Conservation (phyloP, 1,284 basidiomycete genomes). For the Limonomyces culmigenus region DNA sequence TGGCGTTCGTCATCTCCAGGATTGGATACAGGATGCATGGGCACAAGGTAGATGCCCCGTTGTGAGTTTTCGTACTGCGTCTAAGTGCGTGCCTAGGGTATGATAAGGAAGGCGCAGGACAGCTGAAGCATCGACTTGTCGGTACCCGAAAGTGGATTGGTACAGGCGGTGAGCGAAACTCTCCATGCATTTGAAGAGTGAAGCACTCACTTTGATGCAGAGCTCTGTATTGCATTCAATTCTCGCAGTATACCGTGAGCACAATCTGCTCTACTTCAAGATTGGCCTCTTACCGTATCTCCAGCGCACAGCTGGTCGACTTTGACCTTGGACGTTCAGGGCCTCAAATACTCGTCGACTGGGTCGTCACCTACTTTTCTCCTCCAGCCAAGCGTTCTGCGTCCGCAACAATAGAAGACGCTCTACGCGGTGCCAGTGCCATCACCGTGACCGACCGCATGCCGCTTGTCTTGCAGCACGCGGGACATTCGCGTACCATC, state of each 20-base stretch:
- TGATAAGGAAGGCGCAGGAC: slow-evolving; percentile 46
- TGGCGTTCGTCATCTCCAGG: slow-evolving; percentile 56
- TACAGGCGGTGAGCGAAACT: slow-evolving; percentile 35
- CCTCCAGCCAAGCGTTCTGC: slow-evolving; percentile 9
- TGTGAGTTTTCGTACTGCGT: neutral
- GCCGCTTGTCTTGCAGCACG: slow-evolving; percentile 68
- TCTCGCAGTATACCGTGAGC: slow-evolving; percentile 65
- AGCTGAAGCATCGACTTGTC: slow-evolving; percentile 41
- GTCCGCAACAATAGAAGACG: slow-evolving; percentile 25
- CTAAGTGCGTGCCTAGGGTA: slow-evolving; percentile 30
- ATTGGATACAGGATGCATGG: slow-evolving; percentile 73
- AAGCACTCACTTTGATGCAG: slow-evolving; percentile 14
- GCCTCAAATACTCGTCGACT: slow-evolving; percentile 31
- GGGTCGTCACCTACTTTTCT: slow-evolving; percentile 55
- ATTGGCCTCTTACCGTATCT: neutral
- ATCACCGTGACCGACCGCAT: slow-evolving; percentile 43
- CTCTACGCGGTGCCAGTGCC: slow-evolving; percentile 26
- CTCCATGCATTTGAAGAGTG: slow-evolving; percentile 3
- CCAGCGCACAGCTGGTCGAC: slow-evolving; percentile 46
- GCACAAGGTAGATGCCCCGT: slow-evolving; percentile 26
- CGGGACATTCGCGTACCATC: slow-evolving; percentile 73
- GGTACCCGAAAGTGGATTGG: slow-evolving; percentile 67
- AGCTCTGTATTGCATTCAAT: slow-evolving; percentile 51
- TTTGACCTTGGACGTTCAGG: slow-evolving; percentile 26
- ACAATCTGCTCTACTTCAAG: neutral